phyloP scores from a whole-genome alignment of 495 filamentous ascomycete genomes.

The Acidiella bohemica region DNA sequence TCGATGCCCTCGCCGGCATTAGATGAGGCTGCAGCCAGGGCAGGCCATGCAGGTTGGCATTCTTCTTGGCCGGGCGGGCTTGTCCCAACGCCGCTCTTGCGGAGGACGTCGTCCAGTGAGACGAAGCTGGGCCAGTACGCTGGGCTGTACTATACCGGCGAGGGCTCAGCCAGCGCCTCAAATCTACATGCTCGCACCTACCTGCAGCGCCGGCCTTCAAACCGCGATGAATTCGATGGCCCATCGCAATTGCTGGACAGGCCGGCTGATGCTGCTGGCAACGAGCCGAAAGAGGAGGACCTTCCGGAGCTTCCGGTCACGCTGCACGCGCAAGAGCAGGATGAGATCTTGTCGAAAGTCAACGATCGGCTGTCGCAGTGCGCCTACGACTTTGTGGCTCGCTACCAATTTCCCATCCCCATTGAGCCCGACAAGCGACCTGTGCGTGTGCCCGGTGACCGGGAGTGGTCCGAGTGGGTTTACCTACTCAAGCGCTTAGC shows the following conservation, averaged over 20 bases:
- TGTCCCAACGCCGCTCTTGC: slow-evolving; percentile 5
- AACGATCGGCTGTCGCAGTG: slow-evolving; percentile 75
- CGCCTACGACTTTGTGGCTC: slow-evolving; percentile 79
- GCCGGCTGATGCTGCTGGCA: slow-evolving; percentile 44
- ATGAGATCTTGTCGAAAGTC: slow-evolving; percentile 61
- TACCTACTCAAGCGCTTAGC: slow-evolving; percentile 75
- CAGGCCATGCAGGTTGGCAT: slow-evolving; percentile 1
- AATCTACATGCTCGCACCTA: slow-evolving; percentile 1
- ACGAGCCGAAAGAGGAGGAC: slow-evolving; percentile 62
- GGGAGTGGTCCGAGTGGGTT: slow-evolving; percentile 88
- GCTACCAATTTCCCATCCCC: slow-evolving; percentile 79
- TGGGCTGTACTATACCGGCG: slow-evolving; percentile 5
- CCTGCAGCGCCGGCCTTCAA: slow-evolving; percentile 59
- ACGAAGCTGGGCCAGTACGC: neutral
- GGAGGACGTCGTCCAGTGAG: slow-evolving; percentile 12
- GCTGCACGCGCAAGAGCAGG: slow-evolving; percentile 69
- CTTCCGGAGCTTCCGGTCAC: slow-evolving; percentile 71
- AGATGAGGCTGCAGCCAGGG: neutral
- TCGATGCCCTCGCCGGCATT: slow-evolving; percentile 2
- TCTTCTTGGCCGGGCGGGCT: too few relatives aligned
- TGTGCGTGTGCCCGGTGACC: slow-evolving; percentile 63
- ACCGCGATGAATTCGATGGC: slow-evolving; percentile 79
- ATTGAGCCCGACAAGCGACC: slow-evolving; percentile 65
- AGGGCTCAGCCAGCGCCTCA: neutral
- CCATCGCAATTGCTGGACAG: slow-evolving; percentile 64